Percentiles rank a stretch among this genome's conserved stretches.
These are phyloP conservation scores for Bruguiera sexangula DNA, from an alignment of 345 rosid species.

Conservation along the genomic window DNA sequence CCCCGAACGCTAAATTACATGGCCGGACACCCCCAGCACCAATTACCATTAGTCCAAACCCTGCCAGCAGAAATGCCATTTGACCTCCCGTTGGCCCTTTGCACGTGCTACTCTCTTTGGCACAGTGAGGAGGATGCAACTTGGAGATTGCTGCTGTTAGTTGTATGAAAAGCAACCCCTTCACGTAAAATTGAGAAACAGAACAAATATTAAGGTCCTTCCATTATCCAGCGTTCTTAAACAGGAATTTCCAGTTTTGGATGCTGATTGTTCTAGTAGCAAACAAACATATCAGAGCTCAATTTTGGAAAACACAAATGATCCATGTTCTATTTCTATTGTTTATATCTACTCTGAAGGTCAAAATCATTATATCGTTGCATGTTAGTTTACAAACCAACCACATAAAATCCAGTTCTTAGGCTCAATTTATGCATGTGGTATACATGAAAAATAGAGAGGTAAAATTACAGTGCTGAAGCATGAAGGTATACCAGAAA, in stretches of 20 bases:
- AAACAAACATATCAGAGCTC: too few relatives aligned
- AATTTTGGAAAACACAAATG: too few relatives aligned
- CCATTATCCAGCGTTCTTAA: background rate
- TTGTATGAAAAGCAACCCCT: constrained; percentile 62
- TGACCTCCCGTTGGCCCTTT: constrained; percentile 56
- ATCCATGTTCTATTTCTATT: too few relatives aligned
- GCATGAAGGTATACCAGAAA: constrained; percentile 43
- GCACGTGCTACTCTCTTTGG: constrained; percentile 30
- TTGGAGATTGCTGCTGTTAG: constrained; percentile 55
- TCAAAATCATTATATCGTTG: background rate
- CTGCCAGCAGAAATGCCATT: constrained; percentile 45
- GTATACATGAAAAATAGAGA: background rate
- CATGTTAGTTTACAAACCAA: background rate
- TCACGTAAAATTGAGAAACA: constrained; percentile 8
- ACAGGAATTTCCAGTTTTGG: too few relatives aligned
- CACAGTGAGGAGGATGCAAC: constrained; percentile 53
- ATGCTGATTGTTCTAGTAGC: too few relatives aligned
- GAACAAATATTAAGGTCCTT: background rate
- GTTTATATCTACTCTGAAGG: background rate
- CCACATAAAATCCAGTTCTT: background rate
- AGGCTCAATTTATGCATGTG: background rate
- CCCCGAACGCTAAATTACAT: constrained; percentile 75
- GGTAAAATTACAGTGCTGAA: background rate
- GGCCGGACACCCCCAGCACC: constrained; percentile 84
- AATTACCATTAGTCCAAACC: constrained; percentile 46